These are phyloP conservation scores for Wickerhamiella sorbophila DNA, from an alignment of 805 yeast species.

Conservation along the genomic window DNA sequence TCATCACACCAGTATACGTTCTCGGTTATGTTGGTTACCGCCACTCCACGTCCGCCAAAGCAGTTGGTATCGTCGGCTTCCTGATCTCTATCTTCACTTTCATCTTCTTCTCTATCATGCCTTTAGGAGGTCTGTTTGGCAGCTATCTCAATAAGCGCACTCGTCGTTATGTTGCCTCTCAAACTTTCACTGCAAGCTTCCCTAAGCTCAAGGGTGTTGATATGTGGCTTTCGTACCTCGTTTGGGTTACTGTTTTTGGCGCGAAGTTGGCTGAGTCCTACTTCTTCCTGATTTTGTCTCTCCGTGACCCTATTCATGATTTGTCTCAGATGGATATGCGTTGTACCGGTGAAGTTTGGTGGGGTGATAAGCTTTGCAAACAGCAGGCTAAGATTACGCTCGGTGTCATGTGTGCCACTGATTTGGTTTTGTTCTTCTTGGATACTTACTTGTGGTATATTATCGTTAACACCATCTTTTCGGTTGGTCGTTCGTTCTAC, in stretches of 20 bases:
- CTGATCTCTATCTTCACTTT: constrained; percentile 76
- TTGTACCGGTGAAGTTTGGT: constrained; percentile 93
- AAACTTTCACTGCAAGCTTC: constrained; percentile 89
- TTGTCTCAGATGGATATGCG: constrained; percentile 77
- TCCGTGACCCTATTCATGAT: constrained; percentile 90
- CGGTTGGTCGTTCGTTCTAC: constrained; percentile 95
- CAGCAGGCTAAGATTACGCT: constrained; percentile 81
- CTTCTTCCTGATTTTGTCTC: constrained; percentile 72
- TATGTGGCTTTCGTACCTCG: constrained; percentile 88
- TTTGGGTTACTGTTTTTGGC: constrained; percentile 80
- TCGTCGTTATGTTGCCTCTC: constrained; percentile 82
- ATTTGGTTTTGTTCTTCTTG: constrained; percentile 87
- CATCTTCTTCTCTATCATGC: constrained; percentile 84
- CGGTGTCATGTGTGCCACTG: constrained; percentile 87
- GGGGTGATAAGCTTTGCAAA: constrained; percentile 51
- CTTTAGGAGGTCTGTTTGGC: constrained; percentile 90
- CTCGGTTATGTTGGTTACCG: constrained; percentile 59
- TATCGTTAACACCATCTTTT: constrained; percentile 84
- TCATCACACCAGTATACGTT: constrained; percentile 77
- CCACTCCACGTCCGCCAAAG: constrained; percentile 53
- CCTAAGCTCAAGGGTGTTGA: constrained; percentile 71
- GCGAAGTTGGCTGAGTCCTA: constrained; percentile 88
- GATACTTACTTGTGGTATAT: constrained; percentile 99
- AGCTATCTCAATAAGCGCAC: constrained; percentile 77
- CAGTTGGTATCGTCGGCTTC: constrained; percentile 75